Base-by-base conservation (phyloP, 176 grass and related monocot species). In the Hordeum marinum region DNA sequence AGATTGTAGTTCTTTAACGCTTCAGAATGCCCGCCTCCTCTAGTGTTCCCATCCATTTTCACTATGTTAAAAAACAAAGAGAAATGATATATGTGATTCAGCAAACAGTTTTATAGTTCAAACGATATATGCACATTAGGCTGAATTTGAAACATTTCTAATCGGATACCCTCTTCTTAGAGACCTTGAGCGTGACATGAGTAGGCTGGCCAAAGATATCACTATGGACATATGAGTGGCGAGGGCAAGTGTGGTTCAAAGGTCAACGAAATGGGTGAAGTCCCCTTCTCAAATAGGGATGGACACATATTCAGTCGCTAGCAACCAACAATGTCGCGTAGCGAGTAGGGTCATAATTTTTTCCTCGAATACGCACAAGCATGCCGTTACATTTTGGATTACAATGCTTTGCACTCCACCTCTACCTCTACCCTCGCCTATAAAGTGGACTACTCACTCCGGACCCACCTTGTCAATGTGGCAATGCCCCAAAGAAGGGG, bases 1-100 rank as follows among this genome's bases (percentile, higher is more conserved):
- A 98, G 68, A 48, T 60, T 98, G 78, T 98, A 98, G 68, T 91
- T 95, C 79, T 63, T 95, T 68, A 98, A 74, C 4, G 85, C 89
- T 7, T 98, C 93, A 83, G 81, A 83, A 65, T 88, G 87, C 11
- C 87, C 77, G 15, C 75, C 54, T 18, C 89, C 93, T 86, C 78
- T 95, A 46, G 71, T 76, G 69, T 52, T 88, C 71, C 80, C 87
- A 73, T 95, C 93, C 96, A 98, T 98, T 82, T 91, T 82, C 13
- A 79, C 84, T 75, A 77, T 85, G 75, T 45, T 31, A 68, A 63
- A 24, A 81, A 77, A 34, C 26, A 82, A 82, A 66, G 21, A 83
- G 21, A 78, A 25, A 34, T 45, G 9, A 52, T 66, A 41, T 66
- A 42, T 76, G 24, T 45, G 52, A 63, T 84, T 77, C 48, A 27